These are phyloP conservation scores for Penicillium manginii DNA, from an alignment of 495 filamentous ascomycete genomes.

Conservation along the genomic window DNA sequence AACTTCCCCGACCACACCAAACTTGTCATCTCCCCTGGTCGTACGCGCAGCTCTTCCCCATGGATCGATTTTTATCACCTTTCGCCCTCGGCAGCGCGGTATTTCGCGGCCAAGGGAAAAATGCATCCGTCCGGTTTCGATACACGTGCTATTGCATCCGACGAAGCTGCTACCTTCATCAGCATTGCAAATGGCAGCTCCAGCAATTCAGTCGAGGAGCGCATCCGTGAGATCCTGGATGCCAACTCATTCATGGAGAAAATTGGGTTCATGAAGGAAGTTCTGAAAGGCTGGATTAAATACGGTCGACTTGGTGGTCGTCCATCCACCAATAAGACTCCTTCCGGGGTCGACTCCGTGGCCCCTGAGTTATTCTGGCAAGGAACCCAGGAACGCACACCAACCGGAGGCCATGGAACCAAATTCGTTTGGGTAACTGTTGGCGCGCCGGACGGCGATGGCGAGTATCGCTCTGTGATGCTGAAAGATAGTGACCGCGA, in stretches of 20 bases:
- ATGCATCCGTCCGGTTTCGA: conserved; percentile 57
- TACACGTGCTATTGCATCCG: conserved; percentile 57
- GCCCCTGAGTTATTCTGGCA: conserved; percentile 65
- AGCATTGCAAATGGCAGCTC: conserved; percentile 60
- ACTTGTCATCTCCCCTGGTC: conserved; percentile 74
- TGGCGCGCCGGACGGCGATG: conserved; percentile 75
- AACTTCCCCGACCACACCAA: conserved; percentile 99
- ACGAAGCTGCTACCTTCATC: conserved; percentile 63
- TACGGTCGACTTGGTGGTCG: conserved; percentile 69
- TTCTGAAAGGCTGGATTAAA: conserved; percentile 73
- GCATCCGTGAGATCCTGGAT: conserved; percentile 63
- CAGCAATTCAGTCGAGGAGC: conserved; percentile 54
- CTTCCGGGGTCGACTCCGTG: conserved; percentile 41
- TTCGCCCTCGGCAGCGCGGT: conserved; percentile 66
- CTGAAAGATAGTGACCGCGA: conserved; percentile 32
- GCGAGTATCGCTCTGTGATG: conserved; percentile 48
- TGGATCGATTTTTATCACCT: conserved; percentile 88
- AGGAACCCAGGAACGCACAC: conserved; percentile 60
- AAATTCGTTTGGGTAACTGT: conserved; percentile 87
- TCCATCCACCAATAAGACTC: conserved; percentile 13
- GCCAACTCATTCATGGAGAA: conserved; percentile 83
- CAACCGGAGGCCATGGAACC: conserved; percentile 54
- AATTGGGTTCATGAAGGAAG: conserved; percentile 70
- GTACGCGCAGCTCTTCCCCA: conserved; percentile 54
- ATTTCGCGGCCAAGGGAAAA: conserved; percentile 62